Evolutionary conservation across 352 stramenopile species (phyloP), one percentile per base, ranked within the genome.

Genomic region (Phytophthora pini): DNA sequence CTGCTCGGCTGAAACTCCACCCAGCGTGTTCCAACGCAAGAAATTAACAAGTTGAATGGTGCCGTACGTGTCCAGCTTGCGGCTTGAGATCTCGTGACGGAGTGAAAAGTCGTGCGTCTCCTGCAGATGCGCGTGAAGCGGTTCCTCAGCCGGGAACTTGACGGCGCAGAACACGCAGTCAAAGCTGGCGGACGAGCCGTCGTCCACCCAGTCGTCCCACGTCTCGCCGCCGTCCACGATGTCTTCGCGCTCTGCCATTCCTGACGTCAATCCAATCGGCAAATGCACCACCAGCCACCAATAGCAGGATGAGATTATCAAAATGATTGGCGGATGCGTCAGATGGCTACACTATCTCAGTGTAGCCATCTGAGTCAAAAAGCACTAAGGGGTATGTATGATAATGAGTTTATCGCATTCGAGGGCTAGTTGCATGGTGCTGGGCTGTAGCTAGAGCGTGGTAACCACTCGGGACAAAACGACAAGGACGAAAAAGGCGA

Each of bases 191-290:
- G 77, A 72, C 22, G 76, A 59, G 52, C 66, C 68, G 40, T 95
- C 87, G 57, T 93, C 87, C 43, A 93, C 80, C 87, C 87, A 95
- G 79, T 95, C 87, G 49, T 95, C 82, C 87, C 87, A 95, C 52
- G 76, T 89, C 76, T 93, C 84, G 49, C 60, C 77, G 44, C 51
- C 53, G 48, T 81, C 65, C 38, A 74, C 63, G 11, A 53, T 61
- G 55, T 76, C 50, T 43, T 66, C 34, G 27, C 24, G 45, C 15
- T 66, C 20, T 11, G 64, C 34, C 41, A 50, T 60, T 4, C 20
- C 48, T 46, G 5, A 4, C 29, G 10, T 49, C 46, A 50, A 39
- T 39, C 29, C 43, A 70, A 69, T 68, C 48, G 29, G 17, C 38
- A 63, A 63, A 52, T 57, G 49, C 24, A 56, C 41, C 26, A 38